These are phyloP conservation scores for Tremella fuciformis DNA, from an alignment of 768 basidiomycete genomes.

Conservation along the genomic window DNA sequence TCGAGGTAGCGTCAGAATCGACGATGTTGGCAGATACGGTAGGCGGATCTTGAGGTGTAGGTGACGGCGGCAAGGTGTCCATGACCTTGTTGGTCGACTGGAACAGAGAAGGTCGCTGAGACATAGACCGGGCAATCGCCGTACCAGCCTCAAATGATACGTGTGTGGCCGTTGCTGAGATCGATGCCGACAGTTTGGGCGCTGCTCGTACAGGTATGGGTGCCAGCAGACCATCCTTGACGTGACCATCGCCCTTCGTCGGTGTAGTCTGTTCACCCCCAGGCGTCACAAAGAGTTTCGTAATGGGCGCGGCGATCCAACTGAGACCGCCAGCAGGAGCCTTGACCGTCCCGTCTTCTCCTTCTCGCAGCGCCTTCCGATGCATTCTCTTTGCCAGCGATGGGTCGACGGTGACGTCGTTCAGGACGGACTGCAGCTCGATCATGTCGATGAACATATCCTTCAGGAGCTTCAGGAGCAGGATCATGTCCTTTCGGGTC, in stretches of 20 bases:
- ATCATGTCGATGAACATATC: conserved; percentile 82
- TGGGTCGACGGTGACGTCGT: conserved; percentile 88
- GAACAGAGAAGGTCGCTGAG: background rate
- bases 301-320: conserved; percentile 78
- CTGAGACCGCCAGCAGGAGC: conserved; percentile 53
- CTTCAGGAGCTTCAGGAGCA: conserved; percentile 76
- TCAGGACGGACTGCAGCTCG: conserved; percentile 73
- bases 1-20: background rate
- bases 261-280: conserved; percentile 14
- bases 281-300: conserved; percentile 67
- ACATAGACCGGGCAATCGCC: conserved; percentile 55
- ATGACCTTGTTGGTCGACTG: conserved; percentile 6
- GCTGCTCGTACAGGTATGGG: conserved; percentile 52
- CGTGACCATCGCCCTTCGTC: conserved; percentile 3
- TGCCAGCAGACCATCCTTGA: background rate
- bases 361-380: conserved; percentile 55
- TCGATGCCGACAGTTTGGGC: conserved; percentile 78
- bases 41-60: conserved; percentile 15
- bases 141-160: conserved; percentile 89
- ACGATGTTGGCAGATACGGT: background rate
- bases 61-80: conserved; percentile 18
- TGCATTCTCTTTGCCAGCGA: conserved; percentile 64
- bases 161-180: conserved; percentile 82
- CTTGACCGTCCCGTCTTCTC: conserved; percentile 50
- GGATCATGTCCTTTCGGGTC: conserved; percentile 74